phyloP scores from a whole-genome alignment of 176 grass and related monocot species.

The Themeda triandra region DNA sequence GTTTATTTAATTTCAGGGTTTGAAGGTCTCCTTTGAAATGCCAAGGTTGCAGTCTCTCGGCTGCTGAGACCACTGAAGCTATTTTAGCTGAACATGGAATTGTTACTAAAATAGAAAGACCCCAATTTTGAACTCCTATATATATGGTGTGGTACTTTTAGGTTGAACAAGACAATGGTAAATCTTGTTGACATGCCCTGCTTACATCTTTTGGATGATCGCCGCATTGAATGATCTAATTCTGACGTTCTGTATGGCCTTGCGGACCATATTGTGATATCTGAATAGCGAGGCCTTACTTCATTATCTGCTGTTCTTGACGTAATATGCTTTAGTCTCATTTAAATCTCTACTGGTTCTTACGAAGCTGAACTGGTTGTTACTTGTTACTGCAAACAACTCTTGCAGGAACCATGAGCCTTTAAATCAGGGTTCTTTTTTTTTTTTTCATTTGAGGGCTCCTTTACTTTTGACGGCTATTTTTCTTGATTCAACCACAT shows the following conservation, averaged over 20 bases:
- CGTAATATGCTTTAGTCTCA: too few species aligned
- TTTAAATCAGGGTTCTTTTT: too few species aligned
- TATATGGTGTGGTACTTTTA: not conserved
- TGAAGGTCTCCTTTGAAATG: not conserved
- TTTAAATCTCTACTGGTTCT: too few species aligned
- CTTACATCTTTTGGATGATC: not conserved
- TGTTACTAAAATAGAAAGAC: not conserved
- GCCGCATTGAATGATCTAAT: not conserved
- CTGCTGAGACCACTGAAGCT: not conserved
- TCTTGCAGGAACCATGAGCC: too few species aligned
- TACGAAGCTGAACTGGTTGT: too few species aligned
- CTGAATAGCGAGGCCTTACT: not conserved
- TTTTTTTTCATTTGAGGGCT: too few species aligned
- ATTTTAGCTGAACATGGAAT: not conserved
- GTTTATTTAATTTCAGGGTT: constrained; percentile 38
- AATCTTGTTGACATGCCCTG: not conserved
- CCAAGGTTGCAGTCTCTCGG: constrained; percentile 7
- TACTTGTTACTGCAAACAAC: too few species aligned
- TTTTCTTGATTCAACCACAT: too few species aligned
- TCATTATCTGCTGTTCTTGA: too few species aligned
- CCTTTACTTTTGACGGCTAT: too few species aligned
- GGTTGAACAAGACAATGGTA: not conserved
- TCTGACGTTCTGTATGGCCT: not conserved
- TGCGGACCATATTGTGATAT: not conserved
- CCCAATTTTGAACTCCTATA: not conserved